These are phyloP conservation scores for Diospyros lotus DNA, from an alignment of 148 eudicot species.

Conservation along the genomic window DNA sequence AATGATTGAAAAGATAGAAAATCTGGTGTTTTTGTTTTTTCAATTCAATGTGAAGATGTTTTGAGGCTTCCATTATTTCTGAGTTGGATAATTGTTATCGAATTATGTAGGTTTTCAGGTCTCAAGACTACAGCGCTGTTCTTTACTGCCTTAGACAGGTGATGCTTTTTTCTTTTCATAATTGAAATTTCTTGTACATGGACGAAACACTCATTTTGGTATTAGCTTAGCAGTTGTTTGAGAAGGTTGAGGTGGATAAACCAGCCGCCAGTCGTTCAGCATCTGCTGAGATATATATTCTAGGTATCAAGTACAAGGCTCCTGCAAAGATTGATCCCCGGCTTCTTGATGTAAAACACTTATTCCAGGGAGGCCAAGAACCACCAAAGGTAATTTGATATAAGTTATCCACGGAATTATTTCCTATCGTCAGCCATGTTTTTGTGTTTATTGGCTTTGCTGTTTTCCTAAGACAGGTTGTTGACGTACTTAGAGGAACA, in stretches of 20 bases:
- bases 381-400: conserved; percentile 56
- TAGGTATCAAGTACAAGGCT: conserved; percentile 79
- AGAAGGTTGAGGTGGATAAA: conserved; percentile 89
- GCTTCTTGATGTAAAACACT: conserved; percentile 82
- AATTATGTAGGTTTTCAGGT: conserved; percentile 71
- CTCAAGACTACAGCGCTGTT: conserved; percentile 92
- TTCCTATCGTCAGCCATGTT: not conserved
- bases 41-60: not conserved
- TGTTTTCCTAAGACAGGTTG: conserved; percentile 30
- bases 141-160: conserved; percentile 95
- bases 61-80: conserved; percentile 1
- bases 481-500: conserved; percentile 63
- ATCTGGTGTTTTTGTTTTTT: not conserved
- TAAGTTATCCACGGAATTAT: not conserved
- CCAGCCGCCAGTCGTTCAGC: conserved; percentile 89
- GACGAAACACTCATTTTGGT: conserved; percentile 6
- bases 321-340: conserved; percentile 97
- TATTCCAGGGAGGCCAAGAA: conserved; percentile 74
- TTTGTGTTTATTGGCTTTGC: not conserved
- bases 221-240: conserved; percentile 60
- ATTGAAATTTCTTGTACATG: not conserved
- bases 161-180: conserved; percentile 7
- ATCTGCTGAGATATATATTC: conserved; percentile 87
- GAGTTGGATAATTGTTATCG: not conserved
- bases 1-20: not conserved